phyloP scores from a whole-genome alignment of 306 rosid genomes.

The Trifolium dubium region DNA sequence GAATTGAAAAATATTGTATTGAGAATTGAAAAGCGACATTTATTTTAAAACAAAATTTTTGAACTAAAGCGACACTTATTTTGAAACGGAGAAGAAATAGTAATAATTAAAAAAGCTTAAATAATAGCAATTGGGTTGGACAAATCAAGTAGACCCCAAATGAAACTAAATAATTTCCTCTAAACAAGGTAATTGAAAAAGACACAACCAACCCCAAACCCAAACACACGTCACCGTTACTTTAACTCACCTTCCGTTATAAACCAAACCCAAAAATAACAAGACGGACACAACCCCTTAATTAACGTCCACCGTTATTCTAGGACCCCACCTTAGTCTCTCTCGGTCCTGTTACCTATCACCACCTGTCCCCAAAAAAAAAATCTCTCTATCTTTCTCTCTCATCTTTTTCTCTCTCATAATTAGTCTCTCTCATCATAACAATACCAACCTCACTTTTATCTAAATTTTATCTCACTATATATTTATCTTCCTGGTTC shows the following conservation, averaged over 20 bases:
- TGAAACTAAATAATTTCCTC: slow-evolving; percentile 28
- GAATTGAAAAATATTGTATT: no score
- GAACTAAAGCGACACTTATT: no score
- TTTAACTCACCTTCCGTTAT: background rate
- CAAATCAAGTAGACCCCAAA: slow-evolving; percentile 32
- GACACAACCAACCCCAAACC: slow-evolving; percentile 32
- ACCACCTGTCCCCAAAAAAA: no score
- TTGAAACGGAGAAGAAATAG: no score
- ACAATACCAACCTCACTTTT: slow-evolving; percentile 28
- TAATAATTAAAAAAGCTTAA: background rate
- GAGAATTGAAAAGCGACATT: no score
- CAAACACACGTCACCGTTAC: slow-evolving; percentile 35
- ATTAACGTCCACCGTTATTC: slow-evolving; percentile 26
- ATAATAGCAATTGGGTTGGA: background rate
- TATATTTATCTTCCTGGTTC: slow-evolving; percentile 35
- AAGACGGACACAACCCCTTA: background rate
- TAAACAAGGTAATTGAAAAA: slow-evolving; percentile 22
- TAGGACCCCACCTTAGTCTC: background rate
- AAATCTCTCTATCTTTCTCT: no score
- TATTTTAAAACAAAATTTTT: no score
- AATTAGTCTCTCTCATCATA: background rate
- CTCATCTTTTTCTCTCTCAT: slow-evolving; percentile 14
- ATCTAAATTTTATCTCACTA: slow-evolving; percentile 28
- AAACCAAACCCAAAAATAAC: background rate
- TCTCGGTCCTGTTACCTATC: slow-evolving; percentile 33